These are phyloP conservation scores for Pholiota adiposa DNA, from an alignment of 1,284 basidiomycete species.

Conservation along the genomic window DNA sequence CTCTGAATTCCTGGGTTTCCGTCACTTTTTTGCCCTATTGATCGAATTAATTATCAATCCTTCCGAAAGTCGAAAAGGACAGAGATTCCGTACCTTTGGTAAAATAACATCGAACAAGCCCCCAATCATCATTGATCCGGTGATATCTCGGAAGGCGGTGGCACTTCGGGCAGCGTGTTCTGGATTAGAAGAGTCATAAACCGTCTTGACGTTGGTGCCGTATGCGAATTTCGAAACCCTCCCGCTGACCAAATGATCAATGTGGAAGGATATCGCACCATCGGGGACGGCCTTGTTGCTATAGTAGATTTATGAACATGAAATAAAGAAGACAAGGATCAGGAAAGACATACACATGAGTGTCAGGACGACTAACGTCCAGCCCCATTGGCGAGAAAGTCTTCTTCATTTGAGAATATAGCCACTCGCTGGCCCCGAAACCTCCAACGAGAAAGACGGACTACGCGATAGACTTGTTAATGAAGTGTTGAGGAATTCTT, in stretches of 20 bases:
- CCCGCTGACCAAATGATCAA: slow-evolving; percentile 50
- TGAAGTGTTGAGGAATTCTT: neutral
- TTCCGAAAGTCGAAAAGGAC: neutral
- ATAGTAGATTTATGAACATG: neutral
- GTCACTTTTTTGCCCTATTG: slow-evolving; percentile 26
- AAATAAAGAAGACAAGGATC: too few species aligned
- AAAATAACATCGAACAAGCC: slow-evolving; percentile 29
- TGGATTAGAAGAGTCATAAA: slow-evolving; percentile 31
- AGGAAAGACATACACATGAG: slow-evolving; percentile 40
- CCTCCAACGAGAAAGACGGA: slow-evolving; percentile 43
- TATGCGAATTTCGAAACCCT: slow-evolving; percentile 48
- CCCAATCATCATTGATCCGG: slow-evolving; percentile 24
- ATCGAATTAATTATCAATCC: neutral
- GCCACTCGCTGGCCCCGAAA: slow-evolving; percentile 55
- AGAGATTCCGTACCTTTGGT: slow-evolving; percentile 23
- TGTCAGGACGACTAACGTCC: slow-evolving; percentile 47
- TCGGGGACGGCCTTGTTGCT: slow-evolving; percentile 60
- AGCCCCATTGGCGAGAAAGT: slow-evolving; percentile 34
- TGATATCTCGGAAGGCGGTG: slow-evolving; percentile 12
- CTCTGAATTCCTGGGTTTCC: slow-evolving; percentile 28
- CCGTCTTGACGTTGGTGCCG: slow-evolving; percentile 34
- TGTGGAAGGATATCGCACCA: slow-evolving; percentile 51
- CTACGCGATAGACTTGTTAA: slow-evolving; percentile 16
- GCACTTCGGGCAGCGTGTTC: slow-evolving; percentile 38
- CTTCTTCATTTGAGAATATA: slow-evolving; percentile 43